Base-by-base conservation (phyloP, 129 eudicot genomes). In the Tagetes patula region DNA sequence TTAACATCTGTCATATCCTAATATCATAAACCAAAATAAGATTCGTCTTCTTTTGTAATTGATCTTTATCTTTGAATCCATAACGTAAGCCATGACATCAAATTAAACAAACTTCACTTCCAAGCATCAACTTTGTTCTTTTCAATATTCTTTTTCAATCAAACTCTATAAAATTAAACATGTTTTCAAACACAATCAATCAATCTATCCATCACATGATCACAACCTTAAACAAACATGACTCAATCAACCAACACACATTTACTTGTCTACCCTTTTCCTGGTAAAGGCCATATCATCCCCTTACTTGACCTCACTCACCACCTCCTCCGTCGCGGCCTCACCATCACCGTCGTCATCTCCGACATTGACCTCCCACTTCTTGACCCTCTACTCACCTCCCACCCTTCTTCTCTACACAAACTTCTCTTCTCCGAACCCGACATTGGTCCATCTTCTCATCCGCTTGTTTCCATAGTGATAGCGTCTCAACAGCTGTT, bases 211-310 rank as follows among this genome's bases (percentile, higher is more conserved):
- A n/a, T n/a, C n/a, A n/a, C n/a, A n/a, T n/a, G n/a, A n/a, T 36
- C 49, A 67, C 8, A 67, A 30, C 53, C 2, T 12, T 34, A 0
- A 55, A 67, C 7, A 0, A 55, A 67, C 7, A 76, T 67, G 69
- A 5, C 43, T 48, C 59, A 54, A 46, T 53, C 82, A 33, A 62
- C 64, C 41, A 71, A 72, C 60, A 62, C 83, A 48, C 96, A 91
- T 63, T 64, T 91, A 62, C 84, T 91, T 10, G 50, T 91, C 47
- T 86, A 86, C 87, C 91, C 97, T 12, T 83, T 83, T 27, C 85
- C 93, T 4, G 79, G 85, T 14, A 89, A 84, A 74, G 97, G 97
- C 5, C 97, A 91, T 72, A 79, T 88, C 81, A 74, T 88, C 13
- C 86, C 97, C 5, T 81, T 86, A 68, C 75, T 91, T 13, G 93